Evolutionary conservation across 148 eudicot species (phyloP).

Genomic region (Polygonum maritimum): DNA sequence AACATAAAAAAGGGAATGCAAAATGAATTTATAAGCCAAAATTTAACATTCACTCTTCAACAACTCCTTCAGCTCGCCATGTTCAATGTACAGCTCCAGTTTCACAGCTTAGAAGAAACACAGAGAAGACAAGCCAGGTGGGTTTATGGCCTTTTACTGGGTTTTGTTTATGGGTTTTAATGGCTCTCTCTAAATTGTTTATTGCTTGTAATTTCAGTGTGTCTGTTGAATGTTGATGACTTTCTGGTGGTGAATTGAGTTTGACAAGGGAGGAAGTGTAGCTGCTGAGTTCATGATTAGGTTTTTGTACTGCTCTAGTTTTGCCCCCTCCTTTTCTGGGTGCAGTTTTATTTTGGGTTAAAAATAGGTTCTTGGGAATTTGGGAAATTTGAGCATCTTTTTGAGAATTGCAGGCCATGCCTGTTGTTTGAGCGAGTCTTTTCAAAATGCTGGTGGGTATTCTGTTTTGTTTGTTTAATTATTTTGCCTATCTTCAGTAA

Average conservation of each 20-base stretch:
- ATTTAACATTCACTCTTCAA: not conserved
- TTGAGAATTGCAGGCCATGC: slow-evolving; percentile 11
- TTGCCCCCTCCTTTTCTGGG: not conserved
- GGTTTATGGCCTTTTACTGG: slow-evolving; percentile 12
- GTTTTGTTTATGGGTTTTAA: slow-evolving; percentile 5
- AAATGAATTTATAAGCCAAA: not conserved
- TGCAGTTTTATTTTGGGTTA: not conserved
- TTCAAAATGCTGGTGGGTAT: slow-evolving; percentile 2
- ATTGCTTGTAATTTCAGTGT: slow-evolving; percentile 10
- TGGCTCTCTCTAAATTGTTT: slow-evolving; percentile 7
- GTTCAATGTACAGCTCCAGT: slow-evolving; percentile 27
- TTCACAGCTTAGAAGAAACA: slow-evolving; percentile 15
- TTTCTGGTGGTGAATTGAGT: not conserved
- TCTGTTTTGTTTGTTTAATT: not conserved
- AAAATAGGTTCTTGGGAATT: slow-evolving; percentile 6
- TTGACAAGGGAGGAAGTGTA: not conserved
- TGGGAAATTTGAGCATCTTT: slow-evolving; percentile 2
- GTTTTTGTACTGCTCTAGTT: not conserved
- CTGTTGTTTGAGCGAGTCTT: slow-evolving; percentile 9
- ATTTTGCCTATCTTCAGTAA: not conserved
- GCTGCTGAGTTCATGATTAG: slow-evolving; percentile 9
- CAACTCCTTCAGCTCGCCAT: not conserved
- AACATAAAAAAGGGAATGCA: slow-evolving; percentile 10
- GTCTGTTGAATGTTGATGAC: slow-evolving; percentile 12
- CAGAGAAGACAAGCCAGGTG: slow-evolving; percentile 11